Evolutionary conservation across 768 basidiomycete species (phyloP), one percentile per base, ranked within the genome.

Genomic region (Auricularia sp.): DNA sequence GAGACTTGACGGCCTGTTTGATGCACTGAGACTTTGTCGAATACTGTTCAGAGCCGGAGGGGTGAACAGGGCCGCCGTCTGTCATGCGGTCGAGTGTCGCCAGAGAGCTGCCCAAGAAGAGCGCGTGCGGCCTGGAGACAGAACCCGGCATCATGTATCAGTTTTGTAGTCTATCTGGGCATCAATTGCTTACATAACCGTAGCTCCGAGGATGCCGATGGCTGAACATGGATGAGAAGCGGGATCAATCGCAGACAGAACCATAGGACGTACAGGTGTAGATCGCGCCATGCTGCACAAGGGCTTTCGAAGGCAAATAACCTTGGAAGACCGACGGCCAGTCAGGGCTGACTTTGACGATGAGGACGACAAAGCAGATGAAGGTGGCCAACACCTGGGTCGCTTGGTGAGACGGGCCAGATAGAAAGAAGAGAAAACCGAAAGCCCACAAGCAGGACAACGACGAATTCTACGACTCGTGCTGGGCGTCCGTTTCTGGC

Each of bases 101-200:
- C 4, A 97, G 83, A 36, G 85, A 84, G 2, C 91, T 92, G 5
- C 93, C 94, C 16, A 97, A 79, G 78, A 90, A 93, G 21, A 97
- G 79, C 65, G 87, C 88, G 73, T 95, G 93, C 0, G 93, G 93
- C 93, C 56, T 59, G 10, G 33, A 34, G 56, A 35, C 1, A 18
- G 47, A 18, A 29, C 29, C 29, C 29, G 29, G 29, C 29, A 29
- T 29, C 29, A 29, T 29, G 29, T 29, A 29, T 29, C 29, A 29
- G 29, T 29, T 29, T 29, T 3, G 29, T 29, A 29, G 29, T 29
- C 29, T 29, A 3, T 29, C 29, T 29, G 29, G 29, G 29, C 29
- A 29, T 29, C 29, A 3, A 29, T 51, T 23, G 18, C 29, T 14
- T 59, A 34, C 56, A 95, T 95, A 65, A 93, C 87, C 2, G 92